Evolutionary conservation across 2,329 filamentous ascomycete species (phyloP).

Genomic region (Samsoniella hepiali): DNA sequence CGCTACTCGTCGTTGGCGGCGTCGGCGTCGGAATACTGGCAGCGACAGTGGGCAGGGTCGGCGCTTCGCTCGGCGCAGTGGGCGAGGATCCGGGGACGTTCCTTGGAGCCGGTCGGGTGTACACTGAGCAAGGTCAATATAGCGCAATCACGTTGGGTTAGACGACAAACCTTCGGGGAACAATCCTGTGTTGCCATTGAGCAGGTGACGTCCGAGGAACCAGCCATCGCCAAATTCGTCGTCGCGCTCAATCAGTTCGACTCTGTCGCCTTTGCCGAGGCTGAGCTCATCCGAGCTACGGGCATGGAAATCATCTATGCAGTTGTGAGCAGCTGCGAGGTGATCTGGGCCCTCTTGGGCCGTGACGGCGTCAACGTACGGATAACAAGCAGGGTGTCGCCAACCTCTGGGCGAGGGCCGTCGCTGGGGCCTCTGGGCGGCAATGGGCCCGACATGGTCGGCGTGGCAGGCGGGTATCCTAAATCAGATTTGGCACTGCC

Average conservation of each 20-base stretch:
- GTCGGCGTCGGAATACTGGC: conserved; percentile 22
- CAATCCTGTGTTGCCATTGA: conserved; percentile 70
- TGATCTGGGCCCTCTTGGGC: neutral
- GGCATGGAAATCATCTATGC: conserved; percentile 82
- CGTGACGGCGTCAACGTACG: conserved; percentile 49
- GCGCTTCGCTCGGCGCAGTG: conserved; percentile 9
- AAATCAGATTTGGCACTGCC: conserved; percentile 6
- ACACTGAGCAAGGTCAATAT: conserved; percentile 45
- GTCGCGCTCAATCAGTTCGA: conserved; percentile 79
- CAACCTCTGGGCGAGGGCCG: conserved; percentile 53
- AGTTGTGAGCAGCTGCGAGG: conserved; percentile 2
- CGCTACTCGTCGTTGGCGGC: conserved; percentile 3
- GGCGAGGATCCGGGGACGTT: conserved; percentile 28
- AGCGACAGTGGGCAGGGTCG: neutral
- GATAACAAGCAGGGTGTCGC: conserved; percentile 67
- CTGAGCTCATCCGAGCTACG: conserved; percentile 91
- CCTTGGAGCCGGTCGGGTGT: conserved; percentile 58
- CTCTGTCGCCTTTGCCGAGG: conserved; percentile 77
- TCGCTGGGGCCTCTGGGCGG: conserved; percentile 40
- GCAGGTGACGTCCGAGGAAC: conserved; percentile 74
- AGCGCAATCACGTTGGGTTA: neutral
- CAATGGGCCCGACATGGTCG: conserved; percentile 32
- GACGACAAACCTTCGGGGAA: conserved; percentile 71
- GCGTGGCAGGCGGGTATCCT: neutral
- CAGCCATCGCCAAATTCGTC: conserved; percentile 87